phyloP scores from a whole-genome alignment of 2,329 filamentous ascomycete genomes.

The Apiospora malaysiana region DNA sequence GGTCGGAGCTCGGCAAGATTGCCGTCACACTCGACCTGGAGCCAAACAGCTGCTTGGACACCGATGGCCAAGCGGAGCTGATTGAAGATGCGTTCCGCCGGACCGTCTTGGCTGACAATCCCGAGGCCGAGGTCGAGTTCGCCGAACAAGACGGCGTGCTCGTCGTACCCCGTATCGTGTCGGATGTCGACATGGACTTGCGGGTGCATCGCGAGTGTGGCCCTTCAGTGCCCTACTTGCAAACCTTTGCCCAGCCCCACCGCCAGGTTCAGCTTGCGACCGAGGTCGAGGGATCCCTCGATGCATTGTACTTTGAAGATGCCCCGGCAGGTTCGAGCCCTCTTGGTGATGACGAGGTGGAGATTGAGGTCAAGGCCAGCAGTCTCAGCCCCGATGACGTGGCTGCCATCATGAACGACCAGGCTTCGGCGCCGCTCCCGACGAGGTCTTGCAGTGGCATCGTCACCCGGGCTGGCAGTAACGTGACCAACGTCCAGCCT shows the following conservation, averaged over 20 bases:
- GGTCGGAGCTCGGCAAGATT: constrained; percentile 33
- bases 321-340: constrained; percentile 19
- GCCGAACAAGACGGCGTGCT: constrained; percentile 32
- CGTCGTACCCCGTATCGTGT: constrained; percentile 31
- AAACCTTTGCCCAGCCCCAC: constrained; percentile 26
- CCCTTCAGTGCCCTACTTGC: constrained; percentile 31
- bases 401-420: constrained; percentile 5
- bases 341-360: constrained; percentile 42
- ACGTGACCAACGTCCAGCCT: constrained; percentile 28
- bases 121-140: constrained; percentile 27
- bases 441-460: background rate
- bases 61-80: constrained; percentile 25
- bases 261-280: constrained; percentile 28
- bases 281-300: constrained; percentile 25
- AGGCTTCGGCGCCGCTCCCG: background rate
- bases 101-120: constrained; percentile 26
- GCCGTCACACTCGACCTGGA: constrained; percentile 37
- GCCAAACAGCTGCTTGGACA: constrained; percentile 30
- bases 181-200: constrained; percentile 33
- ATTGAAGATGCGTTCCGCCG: constrained; percentile 24
- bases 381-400: constrained; percentile 38
- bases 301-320: constrained; percentile 29
- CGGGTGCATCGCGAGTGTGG: constrained; percentile 31
- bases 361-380: constrained; percentile 37
- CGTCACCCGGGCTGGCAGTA: background rate